phyloP scores from a whole-genome alignment of 495 filamentous ascomycete genomes.

The Penicillium paradoxum region DNA sequence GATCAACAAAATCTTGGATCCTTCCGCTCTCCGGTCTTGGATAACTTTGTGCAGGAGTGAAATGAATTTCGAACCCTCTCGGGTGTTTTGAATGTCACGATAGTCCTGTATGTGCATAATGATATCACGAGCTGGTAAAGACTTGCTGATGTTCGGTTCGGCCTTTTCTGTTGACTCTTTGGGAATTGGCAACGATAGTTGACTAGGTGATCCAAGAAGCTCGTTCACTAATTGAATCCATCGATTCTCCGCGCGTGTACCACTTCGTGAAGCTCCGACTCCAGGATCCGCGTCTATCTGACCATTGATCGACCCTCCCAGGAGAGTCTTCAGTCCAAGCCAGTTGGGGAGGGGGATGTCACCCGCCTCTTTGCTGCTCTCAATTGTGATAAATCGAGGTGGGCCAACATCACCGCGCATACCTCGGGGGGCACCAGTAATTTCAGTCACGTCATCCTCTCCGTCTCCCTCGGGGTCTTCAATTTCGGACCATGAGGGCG shows the following conservation, averaged over 20 bases:
- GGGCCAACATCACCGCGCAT: constrained; percentile 16
- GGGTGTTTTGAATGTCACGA: constrained; percentile 61
- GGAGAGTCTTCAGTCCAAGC: constrained; percentile 33
- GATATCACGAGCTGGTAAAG: constrained; percentile 29
- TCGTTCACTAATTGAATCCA: constrained; percentile 37
- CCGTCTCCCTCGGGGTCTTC: constrained; percentile 36
- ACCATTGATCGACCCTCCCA: constrained; percentile 33
- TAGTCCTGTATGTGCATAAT: constrained; percentile 82
- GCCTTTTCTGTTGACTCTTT: constrained; percentile 8
- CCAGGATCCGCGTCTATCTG: constrained; percentile 22
- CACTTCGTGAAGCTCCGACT: constrained; percentile 5
- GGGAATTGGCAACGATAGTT: constrained; percentile 3
- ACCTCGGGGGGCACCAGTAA: constrained; percentile 16
- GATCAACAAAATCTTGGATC: constrained; percentile 68
- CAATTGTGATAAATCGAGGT: constrained; percentile 39
- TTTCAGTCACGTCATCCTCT: constrained; percentile 38
- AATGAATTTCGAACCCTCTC: constrained; percentile 59
- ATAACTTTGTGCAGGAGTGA: constrained; percentile 63
- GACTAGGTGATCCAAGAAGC: constrained; percentile 26
- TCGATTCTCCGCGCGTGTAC: constrained; percentile 25
- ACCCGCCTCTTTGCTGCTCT: constrained; percentile 28
- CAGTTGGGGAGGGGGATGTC: constrained; percentile 36
- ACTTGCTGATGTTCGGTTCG: constrained; percentile 10
- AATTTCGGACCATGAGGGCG: constrained; percentile 32
- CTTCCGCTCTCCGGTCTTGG: constrained; percentile 59